Evolutionary conservation across 1,139 yeast genomes (phyloP).

Genomic region (Barnettozyma hawaiiensis): DNA sequence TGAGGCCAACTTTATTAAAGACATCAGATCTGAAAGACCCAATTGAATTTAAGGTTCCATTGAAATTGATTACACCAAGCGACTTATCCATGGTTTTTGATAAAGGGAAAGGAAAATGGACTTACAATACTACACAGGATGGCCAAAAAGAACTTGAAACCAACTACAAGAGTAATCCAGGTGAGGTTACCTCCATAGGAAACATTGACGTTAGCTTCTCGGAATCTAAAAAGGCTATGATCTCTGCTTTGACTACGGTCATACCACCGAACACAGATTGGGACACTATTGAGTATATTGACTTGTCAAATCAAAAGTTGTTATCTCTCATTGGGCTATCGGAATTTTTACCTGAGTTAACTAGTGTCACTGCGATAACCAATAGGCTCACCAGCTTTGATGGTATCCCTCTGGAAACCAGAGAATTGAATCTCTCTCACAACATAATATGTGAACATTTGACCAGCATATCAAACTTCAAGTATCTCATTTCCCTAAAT

Average conservation of each 20-base stretch:
- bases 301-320: conserved; percentile 28
- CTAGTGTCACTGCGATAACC: conserved; percentile 27
- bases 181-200: conserved; percentile 24
- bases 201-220: conserved; percentile 27
- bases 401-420: conserved; percentile 31
- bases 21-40: conserved; percentile 1
- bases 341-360: conserved; percentile 32
- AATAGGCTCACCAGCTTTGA: conserved; percentile 31
- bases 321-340: conserved; percentile 30
- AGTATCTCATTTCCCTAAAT: conserved; percentile 15
- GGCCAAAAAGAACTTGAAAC: not conserved
- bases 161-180: not conserved
- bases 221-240: conserved; percentile 27
- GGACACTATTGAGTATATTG: conserved; percentile 30
- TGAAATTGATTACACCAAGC: conserved; percentile 14
- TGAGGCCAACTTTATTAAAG: conserved; percentile 1
- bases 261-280: conserved; percentile 31
- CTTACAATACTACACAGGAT: not conserved
- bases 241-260: conserved; percentile 29
- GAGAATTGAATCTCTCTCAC: conserved; percentile 25
- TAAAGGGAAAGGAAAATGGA: conserved; percentile 11
- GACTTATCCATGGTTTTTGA: conserved; percentile 16
- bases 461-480: conserved; percentile 14
- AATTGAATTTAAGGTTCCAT: conserved; percentile 8
- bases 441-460: conserved; percentile 29